Evolutionary conservation across 129 eudicot species (phyloP), one percentile per base, ranked within the genome.

Genomic region (Chrysanthemum makinoi): DNA sequence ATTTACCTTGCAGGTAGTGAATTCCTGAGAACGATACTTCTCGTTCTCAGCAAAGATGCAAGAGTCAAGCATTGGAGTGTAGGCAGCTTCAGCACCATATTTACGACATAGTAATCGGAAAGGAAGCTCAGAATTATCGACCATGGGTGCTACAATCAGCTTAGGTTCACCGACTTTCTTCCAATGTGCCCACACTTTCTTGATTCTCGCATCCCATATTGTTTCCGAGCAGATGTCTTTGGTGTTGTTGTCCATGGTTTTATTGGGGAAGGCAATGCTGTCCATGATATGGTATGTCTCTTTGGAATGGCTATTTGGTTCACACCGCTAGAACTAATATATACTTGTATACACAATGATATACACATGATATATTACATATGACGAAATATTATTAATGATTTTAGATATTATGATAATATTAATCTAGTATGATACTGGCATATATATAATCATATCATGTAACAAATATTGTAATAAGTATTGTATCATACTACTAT

Each of bases 111-210:
- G 19, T 30, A 63, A 63, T 16, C 26, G 68, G 33, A 63, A 63
- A 35, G 68, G 68, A 63, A 63, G 68, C 50, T 63, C 51, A 9
- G 51, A 63, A 35, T 16, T 63, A 35, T 63, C 68, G 1, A 63
- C 68, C 68, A 63, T 63, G 6, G 68, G 68, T 63, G 68, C 68
- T 33, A 63, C 68, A 63, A 63, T 63, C 11, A 63, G 68, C 68
- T 35, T 63, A 63, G 68, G 68, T 20, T 33, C 68, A n/a, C 51
- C 68, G 0, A 63, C 8, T n/a, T 63, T 63, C 50, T 63, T 63
- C 68, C 68, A 63, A 39, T 35, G 26, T 15, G 49, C 51, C 68
- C 51, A 63, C 13, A 24, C 51, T 35, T 20, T 63, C 68, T 63
- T 13, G 7, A 63, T 63, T 63, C 50, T 33, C 47, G 50, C 68